Base-by-base conservation (phyloP, 768 basidiomycete species). In the Daedaleopsis nitida region DNA sequence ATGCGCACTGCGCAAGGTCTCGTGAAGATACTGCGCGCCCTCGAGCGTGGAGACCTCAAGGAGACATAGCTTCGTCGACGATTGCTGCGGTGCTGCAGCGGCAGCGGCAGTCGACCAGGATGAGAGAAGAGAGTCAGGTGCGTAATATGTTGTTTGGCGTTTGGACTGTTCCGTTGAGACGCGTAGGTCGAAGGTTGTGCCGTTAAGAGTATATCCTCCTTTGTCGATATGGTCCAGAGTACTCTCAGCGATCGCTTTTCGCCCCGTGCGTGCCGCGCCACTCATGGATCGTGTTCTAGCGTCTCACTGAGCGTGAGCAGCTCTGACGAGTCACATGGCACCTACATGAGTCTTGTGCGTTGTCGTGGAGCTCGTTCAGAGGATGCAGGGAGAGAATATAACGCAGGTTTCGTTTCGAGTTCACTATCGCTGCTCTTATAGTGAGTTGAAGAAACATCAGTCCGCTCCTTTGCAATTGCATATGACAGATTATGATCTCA, bases 41-140 rank as follows among this genome's bases (percentile, higher is more conserved):
- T 83, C 81, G 23, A 89, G 78, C 0, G 89, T 88, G 12, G 88
- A 86, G 8, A 85, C 80, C 68, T 89, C 84, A 10, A 84, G 72
- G 44, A 89, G 70, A 11, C 81, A 81, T 21, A 86, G 81, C 70
- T 5, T 74, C 62, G 52, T 63, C 27, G 27, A 32, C 3, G 17
- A 42, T 10, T 17, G 27, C 45, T 3, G 0, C 21, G 13, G 16
- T n/a, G 53, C 3, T 52, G 55, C 12, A 58, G 48, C 23, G 68
- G 65, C 2, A 55, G 47, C 2, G 68, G 19, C 57, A 42, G 62
- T 58, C 16, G 69, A 44, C 87, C 87, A 89, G 35, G 73, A 64
- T 5, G 81, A 79, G 0, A 86, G 73, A 2, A 75, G 53, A 2
- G 78, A 78, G 38, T 85, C 79, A 2, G 84, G 80, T 0, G 79